Conservation (phyloP, 768 basidiomycete species). For the Lactifluus volemus region DNA sequence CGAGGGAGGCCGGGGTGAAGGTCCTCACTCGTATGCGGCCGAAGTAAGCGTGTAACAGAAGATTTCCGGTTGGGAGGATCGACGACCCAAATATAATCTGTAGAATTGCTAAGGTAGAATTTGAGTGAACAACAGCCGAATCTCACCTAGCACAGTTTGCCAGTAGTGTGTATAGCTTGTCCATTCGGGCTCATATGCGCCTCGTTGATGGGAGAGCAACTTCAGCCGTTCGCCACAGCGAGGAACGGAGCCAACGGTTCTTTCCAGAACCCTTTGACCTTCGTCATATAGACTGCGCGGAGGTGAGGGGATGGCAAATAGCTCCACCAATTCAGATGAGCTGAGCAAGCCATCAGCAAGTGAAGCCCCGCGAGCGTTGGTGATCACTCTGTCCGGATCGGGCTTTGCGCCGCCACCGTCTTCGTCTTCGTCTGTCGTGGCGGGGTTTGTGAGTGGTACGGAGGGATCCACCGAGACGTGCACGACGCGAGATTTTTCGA, state of each 20-base stretch:
- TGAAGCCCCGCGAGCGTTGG: slow-evolving; percentile 54
- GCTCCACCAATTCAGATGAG: slow-evolving; percentile 41
- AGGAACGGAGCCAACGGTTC: neutral
- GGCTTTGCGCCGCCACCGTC: slow-evolving; percentile 31
- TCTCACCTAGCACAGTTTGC: slow-evolving; percentile 69
- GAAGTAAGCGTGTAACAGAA: slow-evolving; percentile 45
- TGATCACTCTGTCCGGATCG: slow-evolving; percentile 66
- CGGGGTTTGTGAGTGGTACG: slow-evolving; percentile 27
- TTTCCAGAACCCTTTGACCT: slow-evolving; percentile 27
- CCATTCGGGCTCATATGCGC: slow-evolving; percentile 70
- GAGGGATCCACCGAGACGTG: slow-evolving; percentile 61
- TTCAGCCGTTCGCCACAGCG: slow-evolving; percentile 42
- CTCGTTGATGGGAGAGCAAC: slow-evolving; percentile 35
- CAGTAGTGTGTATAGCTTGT: slow-evolving; percentile 87
- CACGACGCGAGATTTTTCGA: slow-evolving; percentile 61
- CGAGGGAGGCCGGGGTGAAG: slow-evolving; percentile 73
- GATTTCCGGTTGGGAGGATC: slow-evolving; percentile 32
- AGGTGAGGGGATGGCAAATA: slow-evolving; percentile 34
- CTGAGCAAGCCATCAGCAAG: slow-evolving; percentile 63
- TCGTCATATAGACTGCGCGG: slow-evolving; percentile 64
- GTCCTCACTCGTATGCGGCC: slow-evolving; percentile 48
- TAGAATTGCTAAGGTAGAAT: neutral
- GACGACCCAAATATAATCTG: slow-evolving; percentile 87
- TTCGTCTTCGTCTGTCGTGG: slow-evolving; percentile 33
- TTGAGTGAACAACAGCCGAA: neutral